Conservation (phyloP, 768 basidiomycete genomes). For the Termitomyces sp. region DNA sequence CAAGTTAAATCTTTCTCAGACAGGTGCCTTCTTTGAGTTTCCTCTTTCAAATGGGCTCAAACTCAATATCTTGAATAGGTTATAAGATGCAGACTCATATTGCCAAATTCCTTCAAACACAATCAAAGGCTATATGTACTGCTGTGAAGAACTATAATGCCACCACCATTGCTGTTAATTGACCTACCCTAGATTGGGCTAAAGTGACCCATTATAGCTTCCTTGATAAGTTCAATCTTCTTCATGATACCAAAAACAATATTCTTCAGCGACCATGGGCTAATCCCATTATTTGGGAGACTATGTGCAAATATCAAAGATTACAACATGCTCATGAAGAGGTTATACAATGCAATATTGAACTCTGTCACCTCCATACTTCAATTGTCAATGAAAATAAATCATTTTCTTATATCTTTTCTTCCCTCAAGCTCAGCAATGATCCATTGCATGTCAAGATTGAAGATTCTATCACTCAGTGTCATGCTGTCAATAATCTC, state of each 20-base stretch:
- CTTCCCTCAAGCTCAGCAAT: background rate
- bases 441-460: background rate
- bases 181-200: background rate
- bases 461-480: background rate
- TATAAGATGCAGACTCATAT: background rate
- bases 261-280: conserved; percentile 1
- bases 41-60: background rate
- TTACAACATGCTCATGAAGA: conserved; percentile 2
- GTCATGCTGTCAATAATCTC: background rate
- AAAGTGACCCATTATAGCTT: background rate
- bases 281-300: background rate
- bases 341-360: conserved; percentile 1
- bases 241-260: background rate
- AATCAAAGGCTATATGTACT: background rate
- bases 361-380: conserved; percentile 2
- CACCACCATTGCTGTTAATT: background rate
- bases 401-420: background rate
- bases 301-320: conserved; percentile 5
- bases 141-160: background rate
- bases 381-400: background rate
- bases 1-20: conserved; percentile 30
- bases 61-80: background rate
- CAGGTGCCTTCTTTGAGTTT: conserved; percentile 14
- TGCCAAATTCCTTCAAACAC: background rate
- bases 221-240: background rate